Evolutionary conservation across 2,329 filamentous ascomycete genomes (phyloP), one percentile per base, ranked within the genome.

Genomic region (Cladophialophora chaetospira): DNA sequence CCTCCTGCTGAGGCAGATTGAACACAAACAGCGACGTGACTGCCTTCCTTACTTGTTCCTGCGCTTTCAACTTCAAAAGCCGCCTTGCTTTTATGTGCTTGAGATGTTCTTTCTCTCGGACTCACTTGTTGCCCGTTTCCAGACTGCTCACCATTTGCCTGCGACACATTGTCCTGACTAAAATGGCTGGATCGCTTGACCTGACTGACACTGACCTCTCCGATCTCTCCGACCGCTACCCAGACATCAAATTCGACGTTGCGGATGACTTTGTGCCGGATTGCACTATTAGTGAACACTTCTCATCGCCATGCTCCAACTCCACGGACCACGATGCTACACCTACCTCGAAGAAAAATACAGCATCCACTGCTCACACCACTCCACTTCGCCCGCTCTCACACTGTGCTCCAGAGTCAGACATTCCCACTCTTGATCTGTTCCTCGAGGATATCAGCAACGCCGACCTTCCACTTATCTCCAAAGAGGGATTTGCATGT

Each of bases 171-270:
- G 10, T 23, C 43, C 13, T 19, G 23, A 38, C 13, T 3, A 46
- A 5, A n/a, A 61, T 61, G 59, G 19, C 36, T 8, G 25, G 45
- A 13, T 31, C 50, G 5, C 13, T 35, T 23, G 47, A 57, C 15
- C 26, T 60, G 13, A 50, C 42, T 46, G 57, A 58, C 17, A 26
- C 48, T 36, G 55, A 58, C 19, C 57, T 60, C 28, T 42, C 52
- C 21, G 47, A 55, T 4, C 46, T 64, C 25, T 64, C 45, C 25
- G 45, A 47, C 10, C 53, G 55, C 4, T 66, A 66, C 55, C 63
- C 61, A 31, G 62, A 66, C 19, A 65, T 66, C 42, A 54, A 56
- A 21, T 63, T 66, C 38, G 57, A 63, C 42, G 11, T 42, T 5
- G 33, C 36, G 10, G 31, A 44, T 11, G 49, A 45, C 21, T 15